Base-by-base conservation (phyloP, 352 stramenopile species). In the Lagenidium giganteum region DNA sequence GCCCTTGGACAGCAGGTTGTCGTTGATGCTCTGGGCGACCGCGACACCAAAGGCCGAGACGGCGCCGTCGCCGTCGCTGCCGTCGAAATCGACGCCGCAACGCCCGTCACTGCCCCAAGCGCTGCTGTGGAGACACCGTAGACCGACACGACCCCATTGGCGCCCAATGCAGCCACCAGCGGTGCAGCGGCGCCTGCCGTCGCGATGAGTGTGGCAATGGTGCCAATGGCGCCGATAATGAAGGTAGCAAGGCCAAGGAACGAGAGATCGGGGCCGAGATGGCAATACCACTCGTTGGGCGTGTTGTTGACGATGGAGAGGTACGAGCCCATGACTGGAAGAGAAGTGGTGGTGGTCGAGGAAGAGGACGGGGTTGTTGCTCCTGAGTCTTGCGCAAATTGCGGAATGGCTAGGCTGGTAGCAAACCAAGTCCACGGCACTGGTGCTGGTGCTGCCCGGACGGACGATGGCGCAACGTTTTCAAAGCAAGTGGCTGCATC, bases 11-110 rank as follows among this genome's bases (percentile, higher is more conserved):
- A 28, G 50, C 61, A 74, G 67, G n/a, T 40, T 54, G 2, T 58
- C 39, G 38, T 48, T 56, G 45, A 74, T 58, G 4, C 52, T 57
- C 29, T 70, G 35, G n/a, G 64, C 57, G 7, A 74, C 49, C 3
- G 42, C 42, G 17, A 68, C 55, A 7, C 53, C 45, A 24, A 74
- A 74, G 7, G 31, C 43, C 0, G 62, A 72, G 1, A 66, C 48
- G 12, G 34, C 36, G 11, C 56, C 61, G 3, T 59, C 44, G 26
- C 42, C 14, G 56, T 45, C 4, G 54, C 45, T n/a, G 13, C 29
- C 22, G 16, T 47, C n/a, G 21, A 16, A n/a, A 17, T 21, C 3
- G 42, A 20, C 13, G 48, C 48, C 1, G 39, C 48, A 12, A 12
- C 48, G 13, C 31, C 9, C 17, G 35, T 42, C 9, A 47, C 18